Evolutionary conservation across 1,284 basidiomycete species (phyloP).

Genomic region (Ustilago tritici): DNA sequence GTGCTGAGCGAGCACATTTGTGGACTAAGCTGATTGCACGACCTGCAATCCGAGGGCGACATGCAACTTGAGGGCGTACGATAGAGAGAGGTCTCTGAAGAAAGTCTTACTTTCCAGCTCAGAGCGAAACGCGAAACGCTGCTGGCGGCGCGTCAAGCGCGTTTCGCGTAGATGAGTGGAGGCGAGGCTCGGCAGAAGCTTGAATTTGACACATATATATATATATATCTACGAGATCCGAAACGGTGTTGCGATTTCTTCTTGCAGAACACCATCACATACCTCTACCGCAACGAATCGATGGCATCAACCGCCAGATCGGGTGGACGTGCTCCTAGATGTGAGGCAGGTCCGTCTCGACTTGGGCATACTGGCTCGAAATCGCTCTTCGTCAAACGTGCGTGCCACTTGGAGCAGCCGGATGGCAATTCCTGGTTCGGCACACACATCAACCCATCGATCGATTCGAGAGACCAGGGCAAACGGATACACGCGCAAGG

Average conservation of each 20-base stretch:
- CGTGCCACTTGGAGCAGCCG: constrained; percentile 33
- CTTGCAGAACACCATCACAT: constrained; percentile 5
- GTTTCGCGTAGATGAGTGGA: constrained; percentile 22
- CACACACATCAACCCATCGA: constrained; percentile 2
- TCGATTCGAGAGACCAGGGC: not conserved
- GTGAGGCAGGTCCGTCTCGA: constrained; percentile 24
- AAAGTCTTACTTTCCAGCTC: constrained; percentile 1
- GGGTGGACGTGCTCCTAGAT: not conserved
- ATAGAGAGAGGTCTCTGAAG: not conserved
- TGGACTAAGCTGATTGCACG: not conserved
- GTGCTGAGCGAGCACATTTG: not conserved
- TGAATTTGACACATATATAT: constrained; percentile 1
- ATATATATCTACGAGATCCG: too few species aligned
- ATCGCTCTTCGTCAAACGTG: constrained; percentile 11
- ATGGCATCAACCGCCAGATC: constrained; percentile 11
- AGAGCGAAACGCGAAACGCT: not conserved
- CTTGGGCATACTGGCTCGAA: not conserved
- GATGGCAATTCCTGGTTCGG: constrained; percentile 26
- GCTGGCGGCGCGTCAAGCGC: not conserved
- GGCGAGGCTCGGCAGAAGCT: constrained; percentile 5
- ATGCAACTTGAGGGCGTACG: not conserved
- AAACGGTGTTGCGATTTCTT: not conserved
- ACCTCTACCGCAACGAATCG: not conserved
- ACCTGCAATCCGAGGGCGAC: not conserved
- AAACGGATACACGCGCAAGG: not conserved